Base-by-base conservation (phyloP, 345 rosid genomes). In the Populus davidiana region DNA sequence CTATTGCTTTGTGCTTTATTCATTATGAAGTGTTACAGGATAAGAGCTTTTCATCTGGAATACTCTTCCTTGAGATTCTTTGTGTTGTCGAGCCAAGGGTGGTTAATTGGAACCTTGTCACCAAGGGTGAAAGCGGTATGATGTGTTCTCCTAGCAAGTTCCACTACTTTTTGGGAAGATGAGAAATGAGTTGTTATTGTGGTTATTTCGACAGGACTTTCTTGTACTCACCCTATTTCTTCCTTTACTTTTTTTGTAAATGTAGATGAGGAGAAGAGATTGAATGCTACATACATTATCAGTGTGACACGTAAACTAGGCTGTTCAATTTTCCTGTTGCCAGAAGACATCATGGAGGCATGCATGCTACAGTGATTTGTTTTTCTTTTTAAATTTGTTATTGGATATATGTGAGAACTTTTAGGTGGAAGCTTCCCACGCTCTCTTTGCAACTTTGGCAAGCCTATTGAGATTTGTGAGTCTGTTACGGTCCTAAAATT, bases 301-400 rank as follows among this genome's bases (percentile, higher is more conserved):
- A 96, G 98, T 12, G 99, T 93, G 13, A 93, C 98, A 23, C 86
- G 99, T 76, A 96, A 96, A 85, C 93, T 96, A 1, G 99, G 99
- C 2, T 96, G 99, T 85, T 93, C 99, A 44, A 89, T 96, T 81
- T 96, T 96, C 93, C 86, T 93, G 88, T 79, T 96, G 81, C 99
- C 99, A 4, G 99, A 96, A 75, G 99, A 96, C 80, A 93, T 96
- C 84, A 82, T 93, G 84, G 99, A 93, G 99, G 99, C 93, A 82
- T 33, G 59, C 56, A 62, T 75, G 49, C 43, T 77, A 8, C 41
- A 8, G 29, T 56, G 20, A 35, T 8, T 21, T 8, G n/a, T 1
- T 7, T 52, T 52, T 52, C 2, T 13, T 56, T 41, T n/a, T 31
- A 31, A 31, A 12, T 71, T 39, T 54, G 67, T 39, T 52, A 33